Percentiles rank a stretch among this genome's conserved stretches.
These are phyloP conservation scores for Aspergillus conjunctus DNA, from an alignment of 495 filamentous ascomycete species.

Conservation along the genomic window DNA sequence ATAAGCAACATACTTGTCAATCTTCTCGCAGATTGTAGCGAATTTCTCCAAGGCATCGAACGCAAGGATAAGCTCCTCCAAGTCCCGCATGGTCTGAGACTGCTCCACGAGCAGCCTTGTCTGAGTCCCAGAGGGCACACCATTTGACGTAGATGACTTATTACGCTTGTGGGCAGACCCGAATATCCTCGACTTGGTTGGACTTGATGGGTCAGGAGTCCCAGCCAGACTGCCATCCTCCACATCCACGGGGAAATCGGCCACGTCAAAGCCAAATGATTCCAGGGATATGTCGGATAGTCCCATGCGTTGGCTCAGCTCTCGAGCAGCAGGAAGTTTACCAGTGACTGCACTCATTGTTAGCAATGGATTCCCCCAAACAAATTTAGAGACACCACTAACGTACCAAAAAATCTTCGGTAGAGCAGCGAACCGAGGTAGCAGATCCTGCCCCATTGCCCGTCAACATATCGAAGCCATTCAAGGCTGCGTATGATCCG, in stretches of 20 bases:
- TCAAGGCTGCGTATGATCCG: constrained; percentile 76
- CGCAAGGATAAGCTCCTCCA: constrained; percentile 67
- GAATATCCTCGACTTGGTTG: constrained; percentile 34
- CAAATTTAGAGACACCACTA: neutral
- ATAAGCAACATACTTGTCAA: constrained; percentile 41
- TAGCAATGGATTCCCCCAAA: constrained; percentile 8
- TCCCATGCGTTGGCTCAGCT: constrained; percentile 53
- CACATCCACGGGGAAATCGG: constrained; percentile 33
- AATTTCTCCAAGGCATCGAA: constrained; percentile 69
- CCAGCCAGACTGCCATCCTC: constrained; percentile 28
- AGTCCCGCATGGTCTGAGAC: constrained; percentile 67
- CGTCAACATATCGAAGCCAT: constrained; percentile 77
- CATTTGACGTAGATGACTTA: constrained; percentile 21
- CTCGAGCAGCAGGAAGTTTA: constrained; percentile 66
- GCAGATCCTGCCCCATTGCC: constrained; percentile 72
- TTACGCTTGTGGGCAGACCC: constrained; percentile 27
- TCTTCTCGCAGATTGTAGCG: constrained; percentile 47
- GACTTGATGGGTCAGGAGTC: constrained; percentile 34
- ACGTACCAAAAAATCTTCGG: constrained; percentile 53
- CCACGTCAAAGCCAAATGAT: constrained; percentile 44
- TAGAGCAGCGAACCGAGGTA: constrained; percentile 66
- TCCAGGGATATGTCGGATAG: constrained; percentile 46
- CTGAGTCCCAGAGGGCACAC: constrained; percentile 15
- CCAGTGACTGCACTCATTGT: constrained; percentile 28
- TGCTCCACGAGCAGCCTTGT: constrained; percentile 47